These are phyloP conservation scores for Blastocystis sp. DNA, from an alignment of 352 stramenopile species.

Conservation along the genomic window DNA sequence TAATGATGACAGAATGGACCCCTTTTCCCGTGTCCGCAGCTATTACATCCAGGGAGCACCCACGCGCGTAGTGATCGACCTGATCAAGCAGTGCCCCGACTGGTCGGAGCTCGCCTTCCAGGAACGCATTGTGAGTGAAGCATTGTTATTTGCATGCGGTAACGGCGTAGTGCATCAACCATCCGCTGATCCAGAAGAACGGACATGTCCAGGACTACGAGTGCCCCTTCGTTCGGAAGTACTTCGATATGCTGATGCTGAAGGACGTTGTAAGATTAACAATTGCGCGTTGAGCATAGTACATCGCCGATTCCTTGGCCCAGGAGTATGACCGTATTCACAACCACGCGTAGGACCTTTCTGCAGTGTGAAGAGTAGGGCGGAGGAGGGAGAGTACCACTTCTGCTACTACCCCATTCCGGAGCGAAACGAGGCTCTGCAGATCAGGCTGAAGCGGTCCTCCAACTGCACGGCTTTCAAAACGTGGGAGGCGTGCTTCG, in stretches of 20 bases:
- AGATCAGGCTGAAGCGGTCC: slow-evolving; percentile 35
- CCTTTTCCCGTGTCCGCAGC: background rate
- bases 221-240: slow-evolving; percentile 15
- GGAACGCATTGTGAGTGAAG: slow-evolving; percentile 50
- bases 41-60: slow-evolving; percentile 47
- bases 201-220: slow-evolving; percentile 51
- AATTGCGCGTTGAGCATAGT: slow-evolving; percentile 2
- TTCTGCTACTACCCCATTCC: slow-evolving; percentile 59
- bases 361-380: background rate
- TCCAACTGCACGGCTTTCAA: slow-evolving; percentile 61
- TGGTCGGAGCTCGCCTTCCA: slow-evolving; percentile 55
- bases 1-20: slow-evolving; percentile 4
- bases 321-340: slow-evolving; percentile 57
- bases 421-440: slow-evolving; percentile 5
- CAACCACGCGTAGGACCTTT: background rate
- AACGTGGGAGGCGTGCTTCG: slow-evolving; percentile 62
- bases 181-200: slow-evolving; percentile 62
- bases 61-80: background rate
- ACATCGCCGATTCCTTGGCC: slow-evolving; percentile 40
- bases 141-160: background rate
- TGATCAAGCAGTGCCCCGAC: slow-evolving; percentile 3
- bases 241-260: slow-evolving; percentile 53
- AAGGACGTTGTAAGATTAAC: slow-evolving; percentile 11
- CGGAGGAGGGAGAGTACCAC: slow-evolving; percentile 47
- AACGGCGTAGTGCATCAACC: slow-evolving; percentile 22